These are phyloP conservation scores for Tricholoma sp. DNA, from an alignment of 768 basidiomycete genomes.

Conservation along the genomic window DNA sequence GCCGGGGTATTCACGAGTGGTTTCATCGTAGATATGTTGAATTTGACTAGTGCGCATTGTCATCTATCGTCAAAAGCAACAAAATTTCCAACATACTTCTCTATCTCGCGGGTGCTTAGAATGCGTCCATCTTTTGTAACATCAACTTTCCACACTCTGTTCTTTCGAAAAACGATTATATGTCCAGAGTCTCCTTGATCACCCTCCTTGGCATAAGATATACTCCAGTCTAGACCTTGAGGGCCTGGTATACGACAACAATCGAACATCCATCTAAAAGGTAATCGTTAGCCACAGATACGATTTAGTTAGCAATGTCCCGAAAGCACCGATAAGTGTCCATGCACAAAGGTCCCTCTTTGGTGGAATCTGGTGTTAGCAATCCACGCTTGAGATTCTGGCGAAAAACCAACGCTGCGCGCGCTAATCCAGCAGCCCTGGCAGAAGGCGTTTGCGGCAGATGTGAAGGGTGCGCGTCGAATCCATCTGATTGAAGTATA, in stretches of 20 bases:
- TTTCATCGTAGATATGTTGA: slow-evolving; percentile 64
- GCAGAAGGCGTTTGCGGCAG: slow-evolving; percentile 52
- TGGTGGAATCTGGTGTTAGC: slow-evolving; percentile 60
- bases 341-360: slow-evolving; percentile 76
- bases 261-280: slow-evolving; percentile 84
- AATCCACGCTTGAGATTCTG: slow-evolving; percentile 61
- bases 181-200: slow-evolving; percentile 67
- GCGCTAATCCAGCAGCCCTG: slow-evolving; percentile 68
- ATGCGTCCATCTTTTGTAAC: slow-evolving; percentile 50
- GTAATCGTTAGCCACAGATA: background rate
- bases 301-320: background rate
- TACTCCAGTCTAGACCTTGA: slow-evolving; percentile 73
- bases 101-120: slow-evolving; percentile 60
- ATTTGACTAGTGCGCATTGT: slow-evolving; percentile 51
- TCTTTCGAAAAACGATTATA: slow-evolving; percentile 81
- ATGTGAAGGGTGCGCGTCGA: slow-evolving; percentile 60
- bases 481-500: slow-evolving; percentile 56
- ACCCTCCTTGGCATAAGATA: slow-evolving; percentile 55
- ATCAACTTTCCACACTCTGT: slow-evolving; percentile 79
- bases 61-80: background rate
- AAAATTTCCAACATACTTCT: slow-evolving; percentile 38
- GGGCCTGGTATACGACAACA: slow-evolving; percentile 76
- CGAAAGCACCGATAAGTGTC: slow-evolving; percentile 69
- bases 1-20: slow-evolving; percentile 57
- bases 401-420: slow-evolving; percentile 71